Base-by-base conservation (phyloP, 2,329 filamentous ascomycete genomes). In the Hortaea sp. region DNA sequence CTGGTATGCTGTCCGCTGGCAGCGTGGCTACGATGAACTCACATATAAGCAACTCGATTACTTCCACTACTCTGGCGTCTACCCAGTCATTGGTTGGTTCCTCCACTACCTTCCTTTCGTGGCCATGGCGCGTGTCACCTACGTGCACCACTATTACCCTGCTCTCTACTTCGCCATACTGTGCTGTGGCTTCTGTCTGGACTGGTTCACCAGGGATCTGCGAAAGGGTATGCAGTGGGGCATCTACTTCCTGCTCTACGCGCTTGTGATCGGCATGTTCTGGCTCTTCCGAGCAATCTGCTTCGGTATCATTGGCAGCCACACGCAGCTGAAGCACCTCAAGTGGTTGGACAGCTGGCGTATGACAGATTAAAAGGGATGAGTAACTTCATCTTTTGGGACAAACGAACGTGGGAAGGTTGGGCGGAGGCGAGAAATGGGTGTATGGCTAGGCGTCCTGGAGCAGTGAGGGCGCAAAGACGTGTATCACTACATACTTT, bases 121-220 rank as follows among this genome's bases (percentile, higher is more conserved):
- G 60, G 81, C 92, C 62, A 98, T 98, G 94, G 92, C 88, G 7
- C 87, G 92, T 75, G 92, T 98, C 50, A 98, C 92, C 11, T 98
- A 98, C 62, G 92, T 98, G 45, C 92, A 98, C 68, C 92, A 98
- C 72, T 98, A 98, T 75, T 98, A 97, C 68, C 92, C 92, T 7
- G 92, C 92, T 7, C 79, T 98, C 7, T 98, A 97, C 74, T 98
- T 97, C 66, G 89, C 92, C 58, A 95, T 98, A 54, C 73, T 98
- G 40, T 80, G 79, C 11, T 80, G 89, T 51, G 90, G 89, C 45
- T 98, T 98, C 76, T 77, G 88, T 56, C 70, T 85, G 46, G 88
- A 97, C 66, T 97, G 87, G 82, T 73, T 82, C 52, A 79, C 88
- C 41, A 77, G 82, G 54, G 81, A 77, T 58, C 72, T 86, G 53